phyloP scores from a whole-genome alignment of 257 asterid species.

The Solanum chmielewskii region DNA sequence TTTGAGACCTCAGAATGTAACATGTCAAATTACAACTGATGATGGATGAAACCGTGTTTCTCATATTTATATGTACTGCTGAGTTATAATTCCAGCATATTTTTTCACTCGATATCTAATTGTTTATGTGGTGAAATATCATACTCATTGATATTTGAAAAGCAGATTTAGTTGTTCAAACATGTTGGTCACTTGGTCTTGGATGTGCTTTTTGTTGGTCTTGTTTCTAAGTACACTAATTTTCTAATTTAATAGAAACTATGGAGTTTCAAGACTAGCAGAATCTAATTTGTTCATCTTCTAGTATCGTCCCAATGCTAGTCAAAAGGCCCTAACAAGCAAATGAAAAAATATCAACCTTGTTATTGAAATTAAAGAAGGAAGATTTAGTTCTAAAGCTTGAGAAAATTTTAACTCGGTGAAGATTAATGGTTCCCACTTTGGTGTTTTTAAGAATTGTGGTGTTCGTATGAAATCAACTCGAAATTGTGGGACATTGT shows the following conservation, averaged over 20 bases:
- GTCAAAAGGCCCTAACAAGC: too few species aligned
- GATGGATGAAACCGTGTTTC: not conserved
- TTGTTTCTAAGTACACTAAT: not conserved
- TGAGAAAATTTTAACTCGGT: too few species aligned
- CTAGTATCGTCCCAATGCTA: too few species aligned
- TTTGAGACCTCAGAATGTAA: not conserved
- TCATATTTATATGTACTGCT: not conserved
- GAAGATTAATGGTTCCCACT: too few species aligned
- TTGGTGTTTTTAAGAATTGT: too few species aligned
- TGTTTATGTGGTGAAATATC: not conserved
- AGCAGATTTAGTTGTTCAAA: not conserved
- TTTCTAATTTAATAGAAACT: not conserved
- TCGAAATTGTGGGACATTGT: not conserved
- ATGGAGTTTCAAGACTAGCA: too few species aligned
- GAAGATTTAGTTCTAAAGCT: too few species aligned
- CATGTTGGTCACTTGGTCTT: not conserved
- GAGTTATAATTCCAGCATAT: not conserved
- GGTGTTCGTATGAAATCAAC: too few species aligned
- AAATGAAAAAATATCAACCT: too few species aligned
- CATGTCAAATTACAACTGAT: not conserved
- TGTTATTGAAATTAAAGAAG: too few species aligned
- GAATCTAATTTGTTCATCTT: too few species aligned
- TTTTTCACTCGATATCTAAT: not conserved
- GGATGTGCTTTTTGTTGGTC: not conserved
- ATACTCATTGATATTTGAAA: not conserved